Percentiles rank a stretch among this genome's conserved stretches.
phyloP scores from a whole-genome alignment of 1,284 basidiomycete genomes.

The Veloboletus limbatus region DNA sequence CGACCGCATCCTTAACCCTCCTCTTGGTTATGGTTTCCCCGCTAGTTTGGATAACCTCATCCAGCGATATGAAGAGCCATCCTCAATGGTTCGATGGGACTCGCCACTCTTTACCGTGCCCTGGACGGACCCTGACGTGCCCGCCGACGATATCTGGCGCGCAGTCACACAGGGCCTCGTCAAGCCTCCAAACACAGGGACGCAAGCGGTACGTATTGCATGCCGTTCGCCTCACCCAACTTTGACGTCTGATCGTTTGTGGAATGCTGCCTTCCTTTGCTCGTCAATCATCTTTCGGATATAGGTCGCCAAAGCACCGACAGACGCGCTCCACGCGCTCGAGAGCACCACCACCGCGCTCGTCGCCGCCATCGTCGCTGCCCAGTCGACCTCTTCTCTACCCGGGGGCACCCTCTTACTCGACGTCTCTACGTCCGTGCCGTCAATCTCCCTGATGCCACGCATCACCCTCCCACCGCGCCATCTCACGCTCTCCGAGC shows the following conservation, averaged over 20 bases:
- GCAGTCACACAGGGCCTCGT: conserved; percentile 76
- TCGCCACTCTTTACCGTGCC: conserved; percentile 87
- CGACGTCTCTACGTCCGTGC: conserved; percentile 28
- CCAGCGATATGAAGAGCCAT: conserved; percentile 92
- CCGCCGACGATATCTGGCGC: conserved; percentile 76
- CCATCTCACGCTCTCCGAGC: conserved; percentile 74
- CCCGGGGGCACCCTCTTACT: conserved; percentile 56
- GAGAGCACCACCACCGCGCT: conserved; percentile 69
- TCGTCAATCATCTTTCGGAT: too few species aligned
- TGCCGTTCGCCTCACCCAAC: conserved; percentile 26
- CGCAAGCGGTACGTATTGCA: conserved; percentile 56
- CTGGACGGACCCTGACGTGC: conserved; percentile 71
- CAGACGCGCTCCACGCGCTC: conserved; percentile 76
- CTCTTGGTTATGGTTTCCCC: too few species aligned
- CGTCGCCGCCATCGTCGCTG: conserved; percentile 65
- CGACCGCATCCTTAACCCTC: neutral
- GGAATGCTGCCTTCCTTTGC: too few species aligned
- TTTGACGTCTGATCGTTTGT: too few species aligned
- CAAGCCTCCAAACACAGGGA: conserved; percentile 87
- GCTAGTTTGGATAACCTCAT: conserved; percentile 85
- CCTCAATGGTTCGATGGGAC: conserved; percentile 97
- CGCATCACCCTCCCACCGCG: conserved; percentile 57
- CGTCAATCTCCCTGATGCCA: conserved; percentile 37
- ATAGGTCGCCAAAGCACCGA: conserved; percentile 74
- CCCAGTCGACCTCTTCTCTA: conserved; percentile 45